These are phyloP conservation scores for Pseudocercospora crystallina DNA, from an alignment of 2,329 filamentous ascomycete species.

Conservation along the genomic window DNA sequence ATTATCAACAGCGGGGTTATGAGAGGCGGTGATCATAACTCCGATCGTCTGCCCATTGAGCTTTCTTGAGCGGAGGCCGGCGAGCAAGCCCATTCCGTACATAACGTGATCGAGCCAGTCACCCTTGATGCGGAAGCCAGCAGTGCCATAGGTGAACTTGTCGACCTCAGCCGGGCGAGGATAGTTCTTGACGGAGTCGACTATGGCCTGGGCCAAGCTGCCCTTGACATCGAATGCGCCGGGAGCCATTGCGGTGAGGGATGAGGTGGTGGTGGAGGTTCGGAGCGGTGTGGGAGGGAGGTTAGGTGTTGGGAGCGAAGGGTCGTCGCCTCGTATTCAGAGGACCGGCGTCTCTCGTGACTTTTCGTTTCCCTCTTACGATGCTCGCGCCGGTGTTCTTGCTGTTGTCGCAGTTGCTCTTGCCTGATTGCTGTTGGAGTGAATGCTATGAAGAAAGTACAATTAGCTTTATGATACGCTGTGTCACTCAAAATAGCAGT, in stretches of 20 bases:
- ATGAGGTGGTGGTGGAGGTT: not conserved
- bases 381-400: too few relatives aligned
- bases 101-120: constrained; percentile 88
- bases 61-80: constrained; percentile 84
- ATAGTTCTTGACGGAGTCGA: constrained; percentile 33
- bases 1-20: constrained; percentile 88
- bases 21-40: constrained; percentile 93
- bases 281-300: too few relatives aligned
- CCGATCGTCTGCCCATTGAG: constrained; percentile 88
- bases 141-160: constrained; percentile 60
- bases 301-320: too few relatives aligned
- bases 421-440: not conserved
- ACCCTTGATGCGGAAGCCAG: constrained; percentile 68
- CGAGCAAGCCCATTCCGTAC: constrained; percentile 87
- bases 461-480: not conserved
- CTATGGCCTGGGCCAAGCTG: constrained; percentile 27
- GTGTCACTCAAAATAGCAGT: too few relatives aligned
- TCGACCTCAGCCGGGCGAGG: constrained; percentile 32
- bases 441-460: constrained; percentile 2
- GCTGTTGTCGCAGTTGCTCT: too few relatives aligned
- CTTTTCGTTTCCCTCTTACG: not conserved
- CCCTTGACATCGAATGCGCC: constrained; percentile 16
- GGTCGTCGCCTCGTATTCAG: too few relatives aligned
- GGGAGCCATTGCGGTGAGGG: constrained; percentile 14
- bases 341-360: too few relatives aligned